Conservation (phyloP, 176 grass and related monocot species). For the Puya raimondii region DNA sequence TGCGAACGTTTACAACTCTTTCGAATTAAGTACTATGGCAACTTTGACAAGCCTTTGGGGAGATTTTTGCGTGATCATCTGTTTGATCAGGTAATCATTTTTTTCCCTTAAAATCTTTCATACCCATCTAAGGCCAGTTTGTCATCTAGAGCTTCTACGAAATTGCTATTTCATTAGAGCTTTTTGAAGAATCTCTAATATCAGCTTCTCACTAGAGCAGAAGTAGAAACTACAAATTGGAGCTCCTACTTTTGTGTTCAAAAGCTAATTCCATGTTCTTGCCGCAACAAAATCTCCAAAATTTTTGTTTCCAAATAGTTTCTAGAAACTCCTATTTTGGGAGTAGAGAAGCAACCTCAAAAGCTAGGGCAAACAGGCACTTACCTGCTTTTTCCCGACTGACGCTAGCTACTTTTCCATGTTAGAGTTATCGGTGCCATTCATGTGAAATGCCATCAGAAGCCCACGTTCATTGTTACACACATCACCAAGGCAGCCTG, state of each 20-base stretch:
- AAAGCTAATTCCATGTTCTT: too few species aligned
- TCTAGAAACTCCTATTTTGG: too few species aligned
- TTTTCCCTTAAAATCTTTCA: slow-evolving; percentile 9
- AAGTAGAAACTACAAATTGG: too few species aligned
- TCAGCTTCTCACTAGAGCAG: too few species aligned
- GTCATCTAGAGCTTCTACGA: too few species aligned
- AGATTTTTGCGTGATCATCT: slow-evolving; percentile 78
- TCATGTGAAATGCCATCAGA: slow-evolving; percentile 88
- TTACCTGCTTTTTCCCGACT: neutral
- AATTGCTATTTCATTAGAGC: too few species aligned
- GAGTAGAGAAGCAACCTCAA: too few species aligned
- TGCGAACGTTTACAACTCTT: slow-evolving; percentile 82
- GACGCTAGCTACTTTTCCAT: slow-evolving; percentile 5
- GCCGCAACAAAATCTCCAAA: too few species aligned
- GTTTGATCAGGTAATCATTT: slow-evolving; percentile 66
- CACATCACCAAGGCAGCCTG: slow-evolving; percentile 80
- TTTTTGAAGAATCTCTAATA: too few species aligned
- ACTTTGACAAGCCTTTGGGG: slow-evolving; percentile 87
- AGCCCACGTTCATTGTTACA: slow-evolving; percentile 96
- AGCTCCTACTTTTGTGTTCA: too few species aligned
- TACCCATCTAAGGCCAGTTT: neutral
- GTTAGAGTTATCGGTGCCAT: slow-evolving; percentile 53
- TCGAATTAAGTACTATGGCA: slow-evolving; percentile 95
- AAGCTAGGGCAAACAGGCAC: neutral
- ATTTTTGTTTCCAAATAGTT: too few species aligned